Percentiles rank a stretch among this genome's conserved stretches.
Evolutionary conservation across 140 eudicot species (phyloP).

Genomic region (Artemisia princeps): DNA sequence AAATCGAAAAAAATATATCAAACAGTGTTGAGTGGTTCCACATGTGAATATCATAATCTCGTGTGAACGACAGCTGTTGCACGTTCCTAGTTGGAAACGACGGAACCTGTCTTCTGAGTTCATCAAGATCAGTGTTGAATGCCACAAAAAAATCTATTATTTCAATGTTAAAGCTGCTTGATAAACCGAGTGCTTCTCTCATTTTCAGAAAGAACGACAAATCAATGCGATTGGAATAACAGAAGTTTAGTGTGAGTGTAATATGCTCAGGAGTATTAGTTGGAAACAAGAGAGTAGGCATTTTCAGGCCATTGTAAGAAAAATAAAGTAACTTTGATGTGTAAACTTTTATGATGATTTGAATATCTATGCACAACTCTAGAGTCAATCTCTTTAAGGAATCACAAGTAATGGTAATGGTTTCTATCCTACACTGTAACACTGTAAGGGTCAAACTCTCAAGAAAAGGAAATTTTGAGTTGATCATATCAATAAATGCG

Average conservation of each 20-base stretch:
- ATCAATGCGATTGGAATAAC: neutral
- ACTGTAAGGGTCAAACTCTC: neutral
- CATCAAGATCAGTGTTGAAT: neutral
- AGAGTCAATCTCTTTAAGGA: no score
- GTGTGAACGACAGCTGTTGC: neutral
- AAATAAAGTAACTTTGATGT: no score
- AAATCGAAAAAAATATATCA: neutral
- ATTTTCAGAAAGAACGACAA: neutral
- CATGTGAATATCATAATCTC: no score
- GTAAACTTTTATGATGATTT: no score
- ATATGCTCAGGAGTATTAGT: neutral
- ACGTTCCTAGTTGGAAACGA: neutral
- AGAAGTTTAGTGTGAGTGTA: neutral
- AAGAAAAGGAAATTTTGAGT: neutral
- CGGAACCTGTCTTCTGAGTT: neutral
- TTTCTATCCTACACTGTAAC: neutral
- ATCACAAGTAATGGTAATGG: no score
- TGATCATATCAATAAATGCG: neutral
- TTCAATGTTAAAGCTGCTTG: neutral
- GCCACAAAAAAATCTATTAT: neutral
- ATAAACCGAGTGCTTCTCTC: neutral
- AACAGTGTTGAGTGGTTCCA: neutral
- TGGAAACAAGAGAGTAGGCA: no score
- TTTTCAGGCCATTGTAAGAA: no score
- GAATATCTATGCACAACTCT: no score